phyloP scores from a whole-genome alignment of 2,329 filamentous ascomycete genomes.

The Penicillium rolfsii region DNA sequence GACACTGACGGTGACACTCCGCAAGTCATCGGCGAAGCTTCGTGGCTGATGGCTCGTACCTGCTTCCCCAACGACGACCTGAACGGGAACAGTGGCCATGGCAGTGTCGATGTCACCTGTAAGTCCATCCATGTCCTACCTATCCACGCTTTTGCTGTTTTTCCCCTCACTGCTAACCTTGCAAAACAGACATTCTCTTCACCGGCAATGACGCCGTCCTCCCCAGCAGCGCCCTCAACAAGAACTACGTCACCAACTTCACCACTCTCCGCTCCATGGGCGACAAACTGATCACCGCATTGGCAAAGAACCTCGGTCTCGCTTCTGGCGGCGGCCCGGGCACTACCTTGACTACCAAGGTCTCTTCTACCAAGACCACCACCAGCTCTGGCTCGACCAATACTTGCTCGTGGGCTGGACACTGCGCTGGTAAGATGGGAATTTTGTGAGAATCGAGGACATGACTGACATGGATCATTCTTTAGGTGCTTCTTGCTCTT shows the following conservation, averaged over 20 bases:
- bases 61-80: constrained; percentile 37
- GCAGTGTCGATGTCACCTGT: constrained; percentile 37
- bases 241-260: constrained; percentile 31
- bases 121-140: constrained; percentile 1
- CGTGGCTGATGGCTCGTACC: constrained; percentile 40
- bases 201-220: constrained; percentile 33
- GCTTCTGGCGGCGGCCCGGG: constrained; percentile 1
- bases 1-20: constrained; percentile 36
- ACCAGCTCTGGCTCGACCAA: constrained; percentile 4
- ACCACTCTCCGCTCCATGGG: constrained; percentile 32
- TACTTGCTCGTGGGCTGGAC: constrained; percentile 19
- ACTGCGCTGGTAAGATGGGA: constrained; percentile 9
- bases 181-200: constrained; percentile 35
- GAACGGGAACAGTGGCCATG: constrained; percentile 34
- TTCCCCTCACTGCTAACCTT: not conserved
- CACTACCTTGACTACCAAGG: constrained; percentile 3
- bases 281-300: constrained; percentile 29
- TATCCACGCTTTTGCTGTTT: no score
- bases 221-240: constrained; percentile 28
- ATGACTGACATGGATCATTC: not conserved
- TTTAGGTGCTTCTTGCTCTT: constrained; percentile 20
- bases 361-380: constrained; percentile 5
- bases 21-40: constrained; percentile 38
- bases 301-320: constrained; percentile 28
- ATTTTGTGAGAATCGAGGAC: not conserved